Conservation (phyloP, 2,329 filamentous ascomycete genomes). For the Onygenales sp. region DNA sequence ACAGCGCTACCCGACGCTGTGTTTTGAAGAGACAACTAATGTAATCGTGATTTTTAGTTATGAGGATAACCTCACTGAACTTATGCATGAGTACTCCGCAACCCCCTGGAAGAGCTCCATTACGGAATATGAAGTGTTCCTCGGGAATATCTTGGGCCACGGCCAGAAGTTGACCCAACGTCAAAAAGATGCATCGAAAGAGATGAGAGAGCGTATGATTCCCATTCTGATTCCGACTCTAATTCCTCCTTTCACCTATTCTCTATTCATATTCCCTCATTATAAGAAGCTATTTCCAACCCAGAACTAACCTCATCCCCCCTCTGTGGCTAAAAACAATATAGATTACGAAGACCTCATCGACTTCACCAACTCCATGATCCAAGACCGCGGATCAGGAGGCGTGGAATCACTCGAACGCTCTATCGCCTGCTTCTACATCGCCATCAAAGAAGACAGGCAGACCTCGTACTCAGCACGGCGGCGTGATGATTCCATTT, state of each 20-base stretch:
- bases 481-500: not conserved
- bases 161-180: constrained; percentile 14
- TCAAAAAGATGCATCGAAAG: constrained; percentile 16
- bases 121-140: constrained; percentile 12
- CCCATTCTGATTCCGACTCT: too few relatives aligned
- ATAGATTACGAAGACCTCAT: constrained; percentile 17
- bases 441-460: constrained; percentile 7
- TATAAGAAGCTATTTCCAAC: not conserved
- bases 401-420: constrained; percentile 16
- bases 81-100: constrained; percentile 15
- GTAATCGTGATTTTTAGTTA: constrained; percentile 4
- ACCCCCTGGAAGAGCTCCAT: constrained; percentile 14
- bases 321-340: not conserved
- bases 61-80: constrained; percentile 11
- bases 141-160: constrained; percentile 14
- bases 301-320: not conserved
- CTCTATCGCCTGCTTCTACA: constrained; percentile 18
- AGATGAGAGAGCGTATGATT: constrained; percentile 15
- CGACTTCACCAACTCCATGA: constrained; percentile 14
- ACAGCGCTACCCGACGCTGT: not conserved
- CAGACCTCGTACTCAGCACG: not conserved
- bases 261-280: not conserved
- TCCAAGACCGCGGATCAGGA: constrained; percentile 13
- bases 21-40: not conserved
- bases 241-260: not conserved